Percentiles rank a stretch among this genome's conserved stretches.
Conservation (phyloP, 164 flowering plant species). For the Litsea cubeba region DNA sequence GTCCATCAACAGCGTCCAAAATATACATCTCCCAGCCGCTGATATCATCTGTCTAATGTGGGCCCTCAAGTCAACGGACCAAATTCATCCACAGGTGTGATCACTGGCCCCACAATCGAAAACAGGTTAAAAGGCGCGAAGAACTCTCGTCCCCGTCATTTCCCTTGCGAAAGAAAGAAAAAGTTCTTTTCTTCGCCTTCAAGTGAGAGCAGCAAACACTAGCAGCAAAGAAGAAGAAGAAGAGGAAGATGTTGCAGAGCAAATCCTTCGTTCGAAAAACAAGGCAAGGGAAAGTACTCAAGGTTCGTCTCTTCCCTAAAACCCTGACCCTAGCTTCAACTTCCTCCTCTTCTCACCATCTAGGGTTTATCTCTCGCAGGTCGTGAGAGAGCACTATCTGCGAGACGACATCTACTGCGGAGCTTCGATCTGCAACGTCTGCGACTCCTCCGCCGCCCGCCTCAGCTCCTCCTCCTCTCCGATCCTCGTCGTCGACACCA, state of each 20-base stretch:
- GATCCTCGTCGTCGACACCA: conserved; percentile 75
- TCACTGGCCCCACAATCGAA: too few species aligned
- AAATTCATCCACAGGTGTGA: too few species aligned
- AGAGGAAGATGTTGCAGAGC: conserved; percentile 54
- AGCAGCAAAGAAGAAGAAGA: not conserved
- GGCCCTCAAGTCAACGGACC: too few species aligned
- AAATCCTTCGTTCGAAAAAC: conserved; percentile 62
- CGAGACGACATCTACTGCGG: conserved; percentile 91
- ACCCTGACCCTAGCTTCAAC: conserved; percentile 13
- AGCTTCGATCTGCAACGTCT: conserved; percentile 52
- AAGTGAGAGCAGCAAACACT: not conserved
- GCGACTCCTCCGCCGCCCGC: conserved; percentile 57
- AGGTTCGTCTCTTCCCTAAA: conserved; percentile 34
- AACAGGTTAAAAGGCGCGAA: too few species aligned
- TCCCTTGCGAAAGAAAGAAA: too few species aligned
- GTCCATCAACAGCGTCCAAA: too few species aligned
- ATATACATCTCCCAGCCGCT: too few species aligned
- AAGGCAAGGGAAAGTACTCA: conserved; percentile 54
- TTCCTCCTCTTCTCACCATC: not conserved
- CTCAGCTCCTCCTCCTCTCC: conserved; percentile 43
- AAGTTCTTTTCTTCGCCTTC: too few species aligned
- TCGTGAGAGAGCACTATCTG: conserved; percentile 78
- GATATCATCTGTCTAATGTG: too few species aligned
- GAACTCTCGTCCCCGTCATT: too few species aligned
- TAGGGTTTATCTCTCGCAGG: conserved; percentile 29